Evolutionary conservation across 169 alveolate species (phyloP), one percentile per base, ranked within the genome.

Genomic region (Babesia caballi): DNA sequence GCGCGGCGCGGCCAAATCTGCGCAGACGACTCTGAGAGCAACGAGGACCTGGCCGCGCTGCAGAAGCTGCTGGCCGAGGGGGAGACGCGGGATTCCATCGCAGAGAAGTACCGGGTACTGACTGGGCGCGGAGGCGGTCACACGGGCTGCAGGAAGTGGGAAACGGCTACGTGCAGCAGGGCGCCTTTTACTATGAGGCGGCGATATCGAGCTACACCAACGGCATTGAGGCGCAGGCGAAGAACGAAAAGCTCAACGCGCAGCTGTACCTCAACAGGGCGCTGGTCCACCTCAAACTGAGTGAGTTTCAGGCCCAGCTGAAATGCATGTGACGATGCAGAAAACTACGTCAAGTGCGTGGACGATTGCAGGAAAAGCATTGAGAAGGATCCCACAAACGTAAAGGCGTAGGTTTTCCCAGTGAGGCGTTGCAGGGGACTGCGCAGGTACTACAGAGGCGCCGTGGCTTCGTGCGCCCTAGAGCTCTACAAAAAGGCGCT

Each of bases 201-300:
- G 88, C 88, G 21, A 69, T 81, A 50, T 81, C 88, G 21, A 70
- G 88, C 44, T 81, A 81, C 47, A 81, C 88, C 11, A 72, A 81
- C 7, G 88, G 88, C 28, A 81, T 81, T 3, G 85, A 58, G 6
- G 83, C 88, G 7, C 68, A 69, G 50, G 19, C 71, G 21, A 81
- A 70, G 61, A 70, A 81, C 42, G 42, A 47, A 17, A 52, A 51
- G 46, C 66, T 81, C 23, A 70, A 70, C 30, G 70, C 88, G 25
- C 80, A 44, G 35, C 74, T 81, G 42, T 71, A 81, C 58, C 65
- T 73, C 21, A 81, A 81, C 58, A 60, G 88, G 49, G 88, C 88
- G 8, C 44, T 71, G 46, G 84, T 81, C 35, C 53, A 81, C 54
- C 78, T 81, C 4, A 81, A 73, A 36, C 19, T 4, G 19, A 21